phyloP scores from a whole-genome alignment of 2,329 filamentous ascomycete genomes.

The Coniochaeta sp. region DNA sequence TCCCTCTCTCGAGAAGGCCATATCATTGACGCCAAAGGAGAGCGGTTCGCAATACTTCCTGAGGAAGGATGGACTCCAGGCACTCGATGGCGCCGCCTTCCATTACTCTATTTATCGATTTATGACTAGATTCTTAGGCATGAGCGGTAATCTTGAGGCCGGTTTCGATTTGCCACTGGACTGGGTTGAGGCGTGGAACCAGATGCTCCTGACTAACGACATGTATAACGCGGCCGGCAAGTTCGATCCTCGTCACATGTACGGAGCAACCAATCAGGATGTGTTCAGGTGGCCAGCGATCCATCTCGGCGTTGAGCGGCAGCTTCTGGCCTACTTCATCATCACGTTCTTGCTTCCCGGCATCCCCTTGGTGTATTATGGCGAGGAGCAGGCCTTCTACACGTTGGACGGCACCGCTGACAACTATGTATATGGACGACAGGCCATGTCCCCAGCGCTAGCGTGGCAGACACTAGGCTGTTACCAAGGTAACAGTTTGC shows the following conservation, averaged over 20 bases:
- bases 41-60: constrained; percentile 38
- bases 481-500: constrained; percentile 44
- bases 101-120: constrained; percentile 56
- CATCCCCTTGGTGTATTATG: constrained; percentile 52
- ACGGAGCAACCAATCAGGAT: constrained; percentile 56
- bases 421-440: constrained; percentile 58
- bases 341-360: constrained; percentile 52
- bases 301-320: constrained; percentile 44
- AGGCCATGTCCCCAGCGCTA: constrained; percentile 51
- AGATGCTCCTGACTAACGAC: constrained; percentile 44
- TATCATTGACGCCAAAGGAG: constrained; percentile 34
- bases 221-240: constrained; percentile 14
- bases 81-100: constrained; percentile 53
- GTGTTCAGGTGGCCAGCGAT: constrained; percentile 57
- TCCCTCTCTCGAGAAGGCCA: constrained; percentile 35
- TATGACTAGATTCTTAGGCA: constrained; percentile 52
- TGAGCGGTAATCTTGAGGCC: constrained; percentile 49
- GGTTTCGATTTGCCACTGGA: constrained; percentile 45
- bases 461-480: constrained; percentile 59
- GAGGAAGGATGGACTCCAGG: constrained; percentile 40
- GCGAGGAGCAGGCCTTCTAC: constrained; percentile 57
- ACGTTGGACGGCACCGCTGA: constrained; percentile 51
- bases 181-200: constrained; percentile 42
- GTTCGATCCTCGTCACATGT: constrained; percentile 58
- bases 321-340: constrained; percentile 49